Percentiles rank a stretch among this genome's conserved stretches.
Conservation (phyloP, 371 early-diverging fungal genomes). For the Mortierella sp. region DNA sequence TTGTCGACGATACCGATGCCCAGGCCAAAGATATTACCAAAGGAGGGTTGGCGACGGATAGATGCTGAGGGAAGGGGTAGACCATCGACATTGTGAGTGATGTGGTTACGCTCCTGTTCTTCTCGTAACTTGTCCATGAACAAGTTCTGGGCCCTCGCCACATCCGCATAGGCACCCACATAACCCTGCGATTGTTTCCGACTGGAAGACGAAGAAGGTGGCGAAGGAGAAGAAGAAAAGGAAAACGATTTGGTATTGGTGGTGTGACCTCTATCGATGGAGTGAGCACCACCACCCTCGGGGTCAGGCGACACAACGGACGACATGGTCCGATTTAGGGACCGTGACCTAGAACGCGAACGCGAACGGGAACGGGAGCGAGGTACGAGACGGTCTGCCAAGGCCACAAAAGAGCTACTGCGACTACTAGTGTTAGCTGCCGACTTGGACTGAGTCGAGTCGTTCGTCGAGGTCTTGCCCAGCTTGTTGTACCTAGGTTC, state of each 20-base stretch:
- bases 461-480: constrained; percentile 11
- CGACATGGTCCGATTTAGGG: background rate
- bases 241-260: background rate
- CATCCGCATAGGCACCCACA: constrained; percentile 36
- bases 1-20: constrained; percentile 21
- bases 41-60: constrained; percentile 23
- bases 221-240: background rate
- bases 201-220: background rate
- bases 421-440: constrained; percentile 14
- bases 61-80: constrained; percentile 31
- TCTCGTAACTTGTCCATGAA: constrained; percentile 39
- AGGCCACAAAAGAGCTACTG: constrained; percentile 24
- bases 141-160: constrained; percentile 31
- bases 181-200: constrained; percentile 19
- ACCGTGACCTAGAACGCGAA: constrained; percentile 19
- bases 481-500: background rate
- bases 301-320: background rate
- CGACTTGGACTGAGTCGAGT: constrained; percentile 14
- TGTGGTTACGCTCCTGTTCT: constrained; percentile 25
- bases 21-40: constrained; percentile 25
- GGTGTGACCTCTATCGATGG: background rate
- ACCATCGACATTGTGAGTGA: constrained; percentile 36
- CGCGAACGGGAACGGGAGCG: constrained; percentile 33
- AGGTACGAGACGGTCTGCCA: constrained; percentile 37
- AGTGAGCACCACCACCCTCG: background rate